Evolutionary conservation across 768 basidiomycete genomes (phyloP).

Genomic region (Russula earlei): DNA sequence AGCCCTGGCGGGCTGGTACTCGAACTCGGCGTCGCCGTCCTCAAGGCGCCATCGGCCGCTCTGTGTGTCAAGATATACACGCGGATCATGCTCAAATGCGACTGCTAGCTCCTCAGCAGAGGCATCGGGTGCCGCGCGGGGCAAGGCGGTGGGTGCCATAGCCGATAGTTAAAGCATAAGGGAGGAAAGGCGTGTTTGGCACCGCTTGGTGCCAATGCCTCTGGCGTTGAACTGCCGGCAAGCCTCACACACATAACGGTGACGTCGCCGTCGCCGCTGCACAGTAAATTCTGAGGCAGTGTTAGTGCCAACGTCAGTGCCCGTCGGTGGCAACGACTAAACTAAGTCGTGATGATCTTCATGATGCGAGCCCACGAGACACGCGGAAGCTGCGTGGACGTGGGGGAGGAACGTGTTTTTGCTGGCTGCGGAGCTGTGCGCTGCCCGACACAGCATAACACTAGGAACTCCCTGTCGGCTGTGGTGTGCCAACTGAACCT

Average conservation of each 20-base stretch:
- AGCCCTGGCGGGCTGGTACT: constrained; percentile 71
- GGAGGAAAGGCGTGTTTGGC: constrained; percentile 11
- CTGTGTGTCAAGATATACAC: constrained; percentile 70
- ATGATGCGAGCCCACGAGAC: background rate
- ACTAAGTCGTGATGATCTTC: background rate
- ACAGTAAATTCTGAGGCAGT: background rate
- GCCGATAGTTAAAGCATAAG: constrained; percentile 4
- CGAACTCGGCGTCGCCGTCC: constrained; percentile 85
- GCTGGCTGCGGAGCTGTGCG: background rate
- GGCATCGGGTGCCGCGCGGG: constrained; percentile 39
- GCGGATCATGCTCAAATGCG: constrained; percentile 72
- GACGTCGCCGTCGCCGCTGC: too few species aligned
- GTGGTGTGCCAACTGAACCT: too few species aligned
- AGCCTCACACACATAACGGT: too few species aligned
- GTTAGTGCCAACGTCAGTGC: background rate
- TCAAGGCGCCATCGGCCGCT: constrained; percentile 82
- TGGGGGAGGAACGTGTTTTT: background rate
- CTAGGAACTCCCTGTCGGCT: background rate
- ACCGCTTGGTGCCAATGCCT: constrained; percentile 7
- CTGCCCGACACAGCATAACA: background rate
- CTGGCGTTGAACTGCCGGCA: too few species aligned
- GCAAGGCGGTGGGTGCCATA: constrained; percentile 11
- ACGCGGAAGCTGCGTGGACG: background rate
- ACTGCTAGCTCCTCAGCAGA: constrained; percentile 48
- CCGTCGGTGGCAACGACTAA: background rate